These are phyloP conservation scores for Sugiyamaella qingdaonensis DNA, from an alignment of 805 yeast species.

Conservation along the genomic window DNA sequence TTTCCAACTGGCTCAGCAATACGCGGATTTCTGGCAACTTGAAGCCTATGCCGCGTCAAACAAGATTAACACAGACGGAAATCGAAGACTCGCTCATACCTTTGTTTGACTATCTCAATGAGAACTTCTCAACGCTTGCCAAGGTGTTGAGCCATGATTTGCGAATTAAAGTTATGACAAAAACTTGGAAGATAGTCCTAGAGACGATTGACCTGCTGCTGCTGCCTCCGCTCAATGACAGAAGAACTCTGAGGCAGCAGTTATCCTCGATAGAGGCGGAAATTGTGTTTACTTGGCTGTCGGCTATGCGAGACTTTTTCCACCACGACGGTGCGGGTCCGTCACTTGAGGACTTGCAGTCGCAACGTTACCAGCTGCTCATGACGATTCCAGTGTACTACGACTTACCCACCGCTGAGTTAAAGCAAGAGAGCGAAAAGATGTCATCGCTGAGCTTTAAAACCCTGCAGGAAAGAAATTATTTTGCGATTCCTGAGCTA, in stretches of 20 bases:
- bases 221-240: constrained; percentile 59
- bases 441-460: constrained; percentile 52
- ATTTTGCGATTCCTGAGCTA: constrained; percentile 40
- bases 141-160: constrained; percentile 51
- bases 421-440: constrained; percentile 56
- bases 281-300: constrained; percentile 66
- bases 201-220: constrained; percentile 64
- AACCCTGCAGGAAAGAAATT: constrained; percentile 46
- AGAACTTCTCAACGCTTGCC: constrained; percentile 62
- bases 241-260: constrained; percentile 37
- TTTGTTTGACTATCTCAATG: constrained; percentile 66
- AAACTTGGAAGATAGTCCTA: constrained; percentile 76
- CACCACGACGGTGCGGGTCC: constrained; percentile 82
- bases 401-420: constrained; percentile 44
- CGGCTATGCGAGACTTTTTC: constrained; percentile 67
- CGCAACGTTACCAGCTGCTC: constrained; percentile 59
- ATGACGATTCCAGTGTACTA: constrained; percentile 62
- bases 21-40: constrained; percentile 14
- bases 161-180: constrained; percentile 61
- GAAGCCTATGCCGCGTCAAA: not conserved
- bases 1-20: constrained; percentile 33
- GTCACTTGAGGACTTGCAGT: constrained; percentile 56
- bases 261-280: constrained; percentile 60
- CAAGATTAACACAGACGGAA: constrained; percentile 28
- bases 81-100: constrained; percentile 67